Conservation (phyloP, 306 rosid species). For the Casuarina glauca region DNA sequence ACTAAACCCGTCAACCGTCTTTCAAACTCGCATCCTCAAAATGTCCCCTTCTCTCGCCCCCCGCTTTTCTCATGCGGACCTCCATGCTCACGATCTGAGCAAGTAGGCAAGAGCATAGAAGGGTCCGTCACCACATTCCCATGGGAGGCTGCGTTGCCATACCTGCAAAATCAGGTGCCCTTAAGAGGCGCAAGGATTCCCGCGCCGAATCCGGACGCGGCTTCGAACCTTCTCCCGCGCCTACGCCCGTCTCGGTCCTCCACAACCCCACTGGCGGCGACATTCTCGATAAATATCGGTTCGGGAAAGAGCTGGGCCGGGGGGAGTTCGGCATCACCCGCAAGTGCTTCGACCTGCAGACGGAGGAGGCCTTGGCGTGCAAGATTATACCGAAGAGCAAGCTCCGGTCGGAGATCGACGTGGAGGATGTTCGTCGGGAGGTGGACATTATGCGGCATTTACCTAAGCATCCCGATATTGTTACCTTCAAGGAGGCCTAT, state of each 20-base stretch:
- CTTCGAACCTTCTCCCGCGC: neutral
- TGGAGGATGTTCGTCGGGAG: constrained; percentile 83
- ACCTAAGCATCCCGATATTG: constrained; percentile 80
- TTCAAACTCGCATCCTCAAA: constrained; percentile 21
- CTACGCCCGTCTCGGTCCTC: constrained; percentile 36
- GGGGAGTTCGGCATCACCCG: constrained; percentile 87
- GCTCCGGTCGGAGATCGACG: constrained; percentile 74
- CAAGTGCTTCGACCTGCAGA: constrained; percentile 41
- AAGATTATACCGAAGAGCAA: constrained; percentile 78
- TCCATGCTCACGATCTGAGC: constrained; percentile 45
- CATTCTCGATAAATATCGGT: constrained; percentile 48
- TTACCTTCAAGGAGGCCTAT: constrained; percentile 69
- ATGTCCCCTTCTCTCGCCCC: constrained; percentile 38
- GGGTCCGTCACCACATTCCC: constrained; percentile 12
- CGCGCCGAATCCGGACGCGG: neutral
- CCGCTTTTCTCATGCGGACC: neutral
- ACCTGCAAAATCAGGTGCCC: constrained; percentile 33
- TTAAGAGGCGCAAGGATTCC: constrained; percentile 23
- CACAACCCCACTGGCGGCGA: constrained; percentile 42
- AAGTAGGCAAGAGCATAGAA: constrained; percentile 5
- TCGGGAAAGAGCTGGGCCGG: constrained; percentile 76
- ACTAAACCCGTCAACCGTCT: constrained; percentile 14
- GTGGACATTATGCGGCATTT: constrained; percentile 79
- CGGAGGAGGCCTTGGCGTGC: constrained; percentile 56
- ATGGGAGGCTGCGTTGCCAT: constrained; percentile 91